These are phyloP conservation scores for Nannizzia gypsea DNA, from an alignment of 2,329 filamentous ascomycete genomes.

Conservation along the genomic window DNA sequence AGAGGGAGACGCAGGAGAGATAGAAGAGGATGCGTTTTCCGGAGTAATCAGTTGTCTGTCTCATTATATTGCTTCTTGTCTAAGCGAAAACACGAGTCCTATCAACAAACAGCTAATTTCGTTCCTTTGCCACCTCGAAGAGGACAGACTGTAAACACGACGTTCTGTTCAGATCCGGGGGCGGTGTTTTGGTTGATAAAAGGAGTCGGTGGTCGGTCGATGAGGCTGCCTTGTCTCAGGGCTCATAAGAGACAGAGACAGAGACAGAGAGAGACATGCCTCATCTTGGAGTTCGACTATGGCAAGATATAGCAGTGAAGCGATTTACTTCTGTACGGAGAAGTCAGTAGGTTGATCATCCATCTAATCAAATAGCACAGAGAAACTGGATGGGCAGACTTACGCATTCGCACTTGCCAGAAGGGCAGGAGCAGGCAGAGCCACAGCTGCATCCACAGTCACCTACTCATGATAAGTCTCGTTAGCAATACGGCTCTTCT, in stretches of 20 bases:
- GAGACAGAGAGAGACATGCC: no score
- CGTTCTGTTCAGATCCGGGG: background rate
- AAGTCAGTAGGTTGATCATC: background rate
- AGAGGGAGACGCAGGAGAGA: no score
- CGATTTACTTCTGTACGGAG: background rate
- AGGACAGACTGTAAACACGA: background rate
- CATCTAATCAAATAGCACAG: background rate
- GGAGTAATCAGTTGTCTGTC: background rate
- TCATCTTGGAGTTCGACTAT: no score
- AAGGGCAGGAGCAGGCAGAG: constrained; percentile 31
- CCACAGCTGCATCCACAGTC: constrained; percentile 33
- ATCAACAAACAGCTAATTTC: background rate
- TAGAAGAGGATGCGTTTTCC: no score
- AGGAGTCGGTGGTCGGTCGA: background rate
- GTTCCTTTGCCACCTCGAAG: background rate
- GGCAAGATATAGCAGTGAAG: no score
- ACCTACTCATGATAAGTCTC: constrained; percentile 5
- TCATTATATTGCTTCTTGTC: background rate
- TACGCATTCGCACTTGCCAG: constrained; percentile 32
- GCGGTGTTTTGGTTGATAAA: background rate
- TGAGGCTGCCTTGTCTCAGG: background rate
- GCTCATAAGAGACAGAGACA: no score
- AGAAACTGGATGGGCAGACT: constrained; percentile 13
- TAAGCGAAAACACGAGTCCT: background rate
- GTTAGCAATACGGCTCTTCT: background rate